Evolutionary conservation across 495 filamentous ascomycete genomes (phyloP).

Genomic region (Polyplosphaeria fusca): DNA sequence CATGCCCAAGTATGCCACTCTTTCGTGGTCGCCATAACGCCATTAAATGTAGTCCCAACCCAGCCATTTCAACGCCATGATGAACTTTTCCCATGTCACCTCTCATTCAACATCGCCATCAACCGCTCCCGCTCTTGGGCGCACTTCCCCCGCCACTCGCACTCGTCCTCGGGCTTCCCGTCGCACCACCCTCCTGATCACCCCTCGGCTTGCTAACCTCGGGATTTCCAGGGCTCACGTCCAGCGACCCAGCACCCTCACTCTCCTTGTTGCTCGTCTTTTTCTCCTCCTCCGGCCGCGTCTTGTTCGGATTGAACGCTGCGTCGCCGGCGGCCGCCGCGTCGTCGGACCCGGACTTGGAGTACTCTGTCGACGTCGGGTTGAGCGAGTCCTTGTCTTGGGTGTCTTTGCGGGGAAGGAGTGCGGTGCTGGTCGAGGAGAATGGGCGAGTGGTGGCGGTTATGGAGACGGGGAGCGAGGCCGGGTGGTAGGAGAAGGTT

Average conservation of each 20-base stretch:
- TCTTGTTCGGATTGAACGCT: slow-evolving; percentile 60
- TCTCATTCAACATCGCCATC: background rate
- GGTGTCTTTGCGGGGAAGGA: slow-evolving; percentile 40
- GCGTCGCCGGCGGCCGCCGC: slow-evolving; percentile 46
- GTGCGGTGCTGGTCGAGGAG: slow-evolving; percentile 1
- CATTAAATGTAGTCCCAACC: too few species aligned
- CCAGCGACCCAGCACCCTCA: slow-evolving; percentile 46
- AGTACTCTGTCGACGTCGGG: slow-evolving; percentile 55
- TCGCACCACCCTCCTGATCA: slow-evolving; percentile 49
- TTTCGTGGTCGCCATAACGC: too few species aligned
- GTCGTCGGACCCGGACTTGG: slow-evolving; percentile 57
- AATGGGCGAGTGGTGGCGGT: background rate
- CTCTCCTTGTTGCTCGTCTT: slow-evolving; percentile 38
- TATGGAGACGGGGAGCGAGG: background rate
- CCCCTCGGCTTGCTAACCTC: slow-evolving; percentile 53
- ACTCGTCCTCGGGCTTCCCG: slow-evolving; percentile 40
- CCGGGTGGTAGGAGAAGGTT: background rate
- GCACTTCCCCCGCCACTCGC: slow-evolving; percentile 49
- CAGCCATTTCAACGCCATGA: too few species aligned
- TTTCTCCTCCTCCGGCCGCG: slow-evolving; percentile 55
- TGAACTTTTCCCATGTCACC: background rate
- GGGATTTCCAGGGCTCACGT: slow-evolving; percentile 60
- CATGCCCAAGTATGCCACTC: too few species aligned
- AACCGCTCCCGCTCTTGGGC: slow-evolving; percentile 44
- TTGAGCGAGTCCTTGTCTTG: slow-evolving; percentile 56